Base-by-base conservation (phyloP, 2,329 filamentous ascomycete species). In the Cercospora berteroae region DNA sequence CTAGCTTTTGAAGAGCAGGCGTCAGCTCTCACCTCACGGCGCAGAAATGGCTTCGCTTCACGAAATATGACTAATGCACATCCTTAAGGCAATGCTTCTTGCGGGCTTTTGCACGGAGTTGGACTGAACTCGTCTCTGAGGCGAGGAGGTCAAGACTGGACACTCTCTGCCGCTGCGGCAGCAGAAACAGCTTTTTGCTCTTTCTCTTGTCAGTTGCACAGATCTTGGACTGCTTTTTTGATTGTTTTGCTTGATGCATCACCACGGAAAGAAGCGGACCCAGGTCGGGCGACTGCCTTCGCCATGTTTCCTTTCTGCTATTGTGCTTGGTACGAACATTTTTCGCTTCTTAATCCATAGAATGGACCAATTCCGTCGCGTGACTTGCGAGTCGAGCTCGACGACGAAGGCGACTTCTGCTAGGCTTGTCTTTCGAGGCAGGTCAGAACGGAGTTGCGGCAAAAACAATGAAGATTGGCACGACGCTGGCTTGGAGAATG, bases 281-380 rank as follows among this genome's bases (percentile, higher is more conserved):
- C 55, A 65, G 67, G n/a, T 67, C 67, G 59, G 65, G 71, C 72
- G 71, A 74, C 72, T 73, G 72, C 73, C 73, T 74, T 74, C 71
- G 71, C 71, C 65, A 56, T 39, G 65, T 67, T 56, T 69, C 66
- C 62, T 69, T 66, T 69, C 44, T 66, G 57, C 33, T 27, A 12
- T 36, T 64, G 59, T 55, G 66, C 36, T 44, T 63, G 60, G 27
- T 58, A 58, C 55, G 55, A 18, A 36, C n/a, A 57, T 63, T 66
- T 48, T 67, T 60, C 59, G 48, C 58, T 65, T 67, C 62, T 62
- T 50, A 36, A 23, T 20, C 29, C 52, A 64, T 44, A 64, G 57
- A 67, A 58, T 65, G 66, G 61, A 31, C 50, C 65, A 67, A 50
- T 67, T 67, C 62, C 66, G 62, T 67, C 62, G 66, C 66, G 36